These are phyloP conservation scores for Leishmania turanica DNA, from an alignment of 208 protist genomes.

Conservation along the genomic window DNA sequence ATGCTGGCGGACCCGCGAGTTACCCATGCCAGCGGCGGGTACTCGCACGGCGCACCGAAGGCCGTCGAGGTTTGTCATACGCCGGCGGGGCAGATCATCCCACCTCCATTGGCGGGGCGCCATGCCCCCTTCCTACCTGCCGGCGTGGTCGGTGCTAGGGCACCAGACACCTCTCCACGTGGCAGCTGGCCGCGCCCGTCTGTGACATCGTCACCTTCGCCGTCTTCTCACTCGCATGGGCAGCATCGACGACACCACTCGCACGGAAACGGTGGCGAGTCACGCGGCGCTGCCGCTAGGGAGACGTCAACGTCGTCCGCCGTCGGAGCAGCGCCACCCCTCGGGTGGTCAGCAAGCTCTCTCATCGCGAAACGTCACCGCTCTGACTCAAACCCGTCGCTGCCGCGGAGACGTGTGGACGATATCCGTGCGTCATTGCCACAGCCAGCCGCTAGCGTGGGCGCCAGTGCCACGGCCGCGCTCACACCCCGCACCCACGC, in stretches of 20 bases:
- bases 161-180: neutral
- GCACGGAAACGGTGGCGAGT: slow-evolving; percentile 7
- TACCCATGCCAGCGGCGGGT: neutral
- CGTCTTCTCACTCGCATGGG: neutral
- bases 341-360: slow-evolving; percentile 65
- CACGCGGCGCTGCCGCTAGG: neutral
- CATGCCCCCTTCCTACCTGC: neutral
- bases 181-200: neutral
- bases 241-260: slow-evolving; percentile 2
- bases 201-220: neutral
- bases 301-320: neutral
- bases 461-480: neutral
- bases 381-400: neutral
- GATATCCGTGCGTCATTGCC: neutral
- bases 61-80: slow-evolving; percentile 1
- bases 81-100: neutral
- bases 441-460: neutral
- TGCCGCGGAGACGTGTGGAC: neutral
- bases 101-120: neutral
- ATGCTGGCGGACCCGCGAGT: neutral
- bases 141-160: neutral
- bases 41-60: neutral
- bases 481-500: slow-evolving; percentile 22
- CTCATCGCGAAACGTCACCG: slow-evolving; percentile 43
- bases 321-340: slow-evolving; percentile 27